Conservation (phyloP, 2,329 filamentous ascomycete species). For the Cladosporium sp. region DNA sequence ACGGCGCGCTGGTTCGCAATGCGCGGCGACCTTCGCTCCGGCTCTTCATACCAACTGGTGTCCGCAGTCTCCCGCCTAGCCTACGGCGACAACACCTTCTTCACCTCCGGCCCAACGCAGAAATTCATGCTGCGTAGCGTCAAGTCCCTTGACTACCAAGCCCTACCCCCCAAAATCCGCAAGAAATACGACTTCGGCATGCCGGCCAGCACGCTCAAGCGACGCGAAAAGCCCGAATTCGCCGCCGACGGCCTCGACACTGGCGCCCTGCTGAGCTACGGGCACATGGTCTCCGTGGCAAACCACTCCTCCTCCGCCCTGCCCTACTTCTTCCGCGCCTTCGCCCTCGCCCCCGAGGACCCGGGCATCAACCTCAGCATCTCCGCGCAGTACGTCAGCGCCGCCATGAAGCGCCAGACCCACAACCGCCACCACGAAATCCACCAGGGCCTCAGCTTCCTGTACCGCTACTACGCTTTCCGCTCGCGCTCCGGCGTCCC, state of each 20-base stretch:
- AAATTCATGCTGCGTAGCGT: conserved; percentile 92
- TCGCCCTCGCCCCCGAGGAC: conserved; percentile 69
- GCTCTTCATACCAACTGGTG: conserved; percentile 81
- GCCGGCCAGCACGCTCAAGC: conserved; percentile 34
- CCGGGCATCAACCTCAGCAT: conserved; percentile 76
- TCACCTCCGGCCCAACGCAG: conserved; percentile 75
- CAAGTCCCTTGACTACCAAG: conserved; percentile 74
- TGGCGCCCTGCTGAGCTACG: conserved; percentile 81
- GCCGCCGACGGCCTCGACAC: conserved; percentile 59
- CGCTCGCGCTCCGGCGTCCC: conserved; percentile 38
- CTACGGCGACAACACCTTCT: conserved; percentile 69
- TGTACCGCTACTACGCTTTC: conserved; percentile 67
- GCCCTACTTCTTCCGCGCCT: conserved; percentile 72
- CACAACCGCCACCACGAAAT: conserved; percentile 88
- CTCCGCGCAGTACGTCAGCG: conserved; percentile 80
- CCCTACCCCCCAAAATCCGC: conserved; percentile 52
- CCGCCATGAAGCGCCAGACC: conserved; percentile 81
- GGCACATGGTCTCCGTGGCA: conserved; percentile 80
- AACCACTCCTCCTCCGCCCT: conserved; percentile 80
- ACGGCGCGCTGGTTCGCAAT: conserved; percentile 81
- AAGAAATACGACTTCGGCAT: conserved; percentile 39
- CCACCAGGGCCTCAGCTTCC: conserved; percentile 76
- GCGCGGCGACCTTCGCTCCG: conserved; percentile 63
- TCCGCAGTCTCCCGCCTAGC: conserved; percentile 72
- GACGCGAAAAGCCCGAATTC: conserved; percentile 20